A percentile compares a stretch with the other conserved stretches of the same genome.
Conservation (phyloP, 345 rosid genomes). For the Gynandropsis gynandra region DNA sequence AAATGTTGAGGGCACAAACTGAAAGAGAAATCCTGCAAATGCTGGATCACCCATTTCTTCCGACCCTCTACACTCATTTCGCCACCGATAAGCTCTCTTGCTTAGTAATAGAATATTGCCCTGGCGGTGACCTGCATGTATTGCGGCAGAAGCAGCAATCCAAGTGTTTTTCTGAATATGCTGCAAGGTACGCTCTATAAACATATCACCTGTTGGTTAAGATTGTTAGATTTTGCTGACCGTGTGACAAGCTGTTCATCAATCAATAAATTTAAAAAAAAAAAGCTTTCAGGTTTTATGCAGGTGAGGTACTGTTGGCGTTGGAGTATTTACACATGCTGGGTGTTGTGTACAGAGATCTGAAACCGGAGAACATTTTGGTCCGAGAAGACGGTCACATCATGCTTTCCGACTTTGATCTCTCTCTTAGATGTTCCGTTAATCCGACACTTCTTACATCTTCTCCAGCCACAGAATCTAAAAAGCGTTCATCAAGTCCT, state of each 20-base stretch:
- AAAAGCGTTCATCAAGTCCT: conserved; percentile 50
- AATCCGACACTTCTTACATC: conserved; percentile 43
- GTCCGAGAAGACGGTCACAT: conserved; percentile 84
- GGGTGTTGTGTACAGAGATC: conserved; percentile 73
- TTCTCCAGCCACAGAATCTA: conserved; percentile 34
- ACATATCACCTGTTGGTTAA: background rate
- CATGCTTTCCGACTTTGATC: conserved; percentile 79
- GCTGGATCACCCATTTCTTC: conserved; percentile 84
- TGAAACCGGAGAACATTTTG: conserved; percentile 73
- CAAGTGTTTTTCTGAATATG: conserved; percentile 62
- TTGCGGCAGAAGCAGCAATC: conserved; percentile 60
- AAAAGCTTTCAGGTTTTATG: conserved; percentile 48
- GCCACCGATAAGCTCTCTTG: conserved; percentile 56
- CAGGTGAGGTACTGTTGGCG: conserved; percentile 72
- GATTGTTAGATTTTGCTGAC: background rate
- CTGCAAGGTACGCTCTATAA: conserved; percentile 41
- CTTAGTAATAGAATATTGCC: conserved; percentile 78
- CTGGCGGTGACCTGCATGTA: conserved; percentile 78
- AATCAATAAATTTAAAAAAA: background rate
- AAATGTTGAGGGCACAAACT: conserved; percentile 62
- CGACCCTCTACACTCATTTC: conserved; percentile 62
- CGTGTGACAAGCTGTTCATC: background rate
- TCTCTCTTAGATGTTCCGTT: conserved; percentile 56
- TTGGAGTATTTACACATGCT: conserved; percentile 80
- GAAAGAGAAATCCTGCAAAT: conserved; percentile 72